Evolutionary conservation across 2,329 filamentous ascomycete species (phyloP).

Genomic region (Lasiodiplodia citricola): DNA sequence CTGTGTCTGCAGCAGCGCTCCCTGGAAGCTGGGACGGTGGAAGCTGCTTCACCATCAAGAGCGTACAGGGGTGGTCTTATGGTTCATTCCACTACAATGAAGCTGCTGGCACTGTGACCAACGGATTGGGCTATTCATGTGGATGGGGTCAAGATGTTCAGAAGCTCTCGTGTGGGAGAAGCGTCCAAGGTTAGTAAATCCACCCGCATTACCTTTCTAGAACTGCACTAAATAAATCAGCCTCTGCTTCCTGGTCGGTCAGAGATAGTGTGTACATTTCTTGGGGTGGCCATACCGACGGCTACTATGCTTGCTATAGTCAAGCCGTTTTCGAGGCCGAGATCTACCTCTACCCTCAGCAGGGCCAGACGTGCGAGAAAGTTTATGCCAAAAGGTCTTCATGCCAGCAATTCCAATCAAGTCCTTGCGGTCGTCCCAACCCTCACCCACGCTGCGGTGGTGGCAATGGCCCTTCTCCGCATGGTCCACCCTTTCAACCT

Average conservation of each 20-base stretch:
- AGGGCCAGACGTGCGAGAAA: conserved; percentile 1
- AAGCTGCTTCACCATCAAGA: not conserved
- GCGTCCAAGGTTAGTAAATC: not conserved
- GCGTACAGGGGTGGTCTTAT: not conserved
- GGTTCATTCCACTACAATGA: conserved; percentile 1
- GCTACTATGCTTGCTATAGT: not conserved
- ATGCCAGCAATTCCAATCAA: not conserved
- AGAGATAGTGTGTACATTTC: not conserved
- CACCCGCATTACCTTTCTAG: no score
- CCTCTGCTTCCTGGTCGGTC: not conserved
- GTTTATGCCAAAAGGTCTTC: not conserved
- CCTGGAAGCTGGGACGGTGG: not conserved
- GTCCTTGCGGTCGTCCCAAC: not conserved
- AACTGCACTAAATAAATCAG: not conserved
- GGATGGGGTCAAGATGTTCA: not conserved
- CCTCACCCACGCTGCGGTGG: not conserved
- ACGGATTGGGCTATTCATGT: not conserved
- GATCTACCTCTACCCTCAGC: not conserved
- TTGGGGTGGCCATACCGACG: not conserved
- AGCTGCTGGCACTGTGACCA: not conserved
- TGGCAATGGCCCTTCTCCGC: not conserved
- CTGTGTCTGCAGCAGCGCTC: not conserved
- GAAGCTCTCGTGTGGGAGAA: not conserved
- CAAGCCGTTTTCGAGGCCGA: not conserved
- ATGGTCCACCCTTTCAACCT: not conserved